These are phyloP conservation scores for Rhynchosporium secalis DNA, from an alignment of 2,329 filamentous ascomycete species.

Conservation along the genomic window DNA sequence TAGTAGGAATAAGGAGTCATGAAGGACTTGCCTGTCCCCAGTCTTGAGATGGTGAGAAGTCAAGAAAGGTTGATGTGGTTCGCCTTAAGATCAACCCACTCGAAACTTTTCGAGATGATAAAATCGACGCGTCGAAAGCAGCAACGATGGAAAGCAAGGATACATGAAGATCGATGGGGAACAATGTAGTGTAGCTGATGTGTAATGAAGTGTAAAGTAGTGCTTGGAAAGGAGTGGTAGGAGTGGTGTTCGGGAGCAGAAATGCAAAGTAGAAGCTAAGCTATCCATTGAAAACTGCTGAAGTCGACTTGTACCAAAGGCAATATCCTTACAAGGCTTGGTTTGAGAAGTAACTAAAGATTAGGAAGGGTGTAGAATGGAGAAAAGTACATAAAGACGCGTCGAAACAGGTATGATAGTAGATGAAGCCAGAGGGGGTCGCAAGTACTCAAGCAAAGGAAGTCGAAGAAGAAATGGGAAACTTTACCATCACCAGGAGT, in stretches of 20 bases:
- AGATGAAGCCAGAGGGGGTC: not conserved
- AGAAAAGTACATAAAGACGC: not conserved
- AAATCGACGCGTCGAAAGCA: conserved; percentile 2
- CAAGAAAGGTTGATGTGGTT: not conserved
- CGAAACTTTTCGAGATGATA: not conserved
- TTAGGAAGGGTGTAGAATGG: not conserved
- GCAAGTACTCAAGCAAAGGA: not conserved
- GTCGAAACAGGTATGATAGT: not conserved
- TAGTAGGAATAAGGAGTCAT: not conserved
- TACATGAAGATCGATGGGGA: not conserved
- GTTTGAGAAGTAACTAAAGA: not conserved
- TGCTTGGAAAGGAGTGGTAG: not conserved
- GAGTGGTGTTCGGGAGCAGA: not conserved
- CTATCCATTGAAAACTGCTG: not conserved
- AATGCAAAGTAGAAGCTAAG: not conserved
- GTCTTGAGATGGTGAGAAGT: not conserved
- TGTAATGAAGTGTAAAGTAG: not conserved
- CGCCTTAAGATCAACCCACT: too few species aligned
- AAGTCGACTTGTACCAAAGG: not conserved
- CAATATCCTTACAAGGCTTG: not conserved
- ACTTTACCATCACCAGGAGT: conserved; percentile 31
- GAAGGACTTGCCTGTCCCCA: not conserved
- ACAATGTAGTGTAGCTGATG: not conserved
- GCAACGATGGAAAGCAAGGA: not conserved
- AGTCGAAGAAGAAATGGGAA: conserved; percentile 1